Conservation (phyloP, 495 filamentous ascomycete genomes). For the Extremus antarcticus region DNA sequence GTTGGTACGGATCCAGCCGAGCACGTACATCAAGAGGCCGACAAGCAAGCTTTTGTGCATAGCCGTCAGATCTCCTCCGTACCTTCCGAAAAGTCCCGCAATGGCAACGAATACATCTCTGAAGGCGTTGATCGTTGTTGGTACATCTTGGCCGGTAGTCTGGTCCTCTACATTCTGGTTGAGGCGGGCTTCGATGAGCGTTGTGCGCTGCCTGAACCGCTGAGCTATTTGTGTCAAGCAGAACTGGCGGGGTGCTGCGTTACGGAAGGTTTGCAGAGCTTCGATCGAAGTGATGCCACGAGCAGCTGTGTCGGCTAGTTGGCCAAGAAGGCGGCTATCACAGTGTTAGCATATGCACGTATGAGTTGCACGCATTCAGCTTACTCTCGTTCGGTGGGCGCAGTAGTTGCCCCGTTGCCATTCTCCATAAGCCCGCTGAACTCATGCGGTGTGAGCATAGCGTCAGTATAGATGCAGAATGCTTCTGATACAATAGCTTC, state of each 20-base stretch:
- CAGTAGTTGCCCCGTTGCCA: background rate
- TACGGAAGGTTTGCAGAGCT: background rate
- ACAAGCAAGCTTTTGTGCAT: background rate
- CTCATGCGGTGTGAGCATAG: background rate
- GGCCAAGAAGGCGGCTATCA: background rate
- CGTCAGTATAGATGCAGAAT: background rate
- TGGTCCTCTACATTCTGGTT: background rate
- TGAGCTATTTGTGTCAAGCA: conserved; percentile 1
- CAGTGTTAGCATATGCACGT: background rate
- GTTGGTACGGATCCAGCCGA: background rate
- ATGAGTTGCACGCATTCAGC: background rate
- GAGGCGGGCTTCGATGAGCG: background rate
- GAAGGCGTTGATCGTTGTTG: conserved; percentile 1
- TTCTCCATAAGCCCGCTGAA: background rate
- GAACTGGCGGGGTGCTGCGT: background rate
- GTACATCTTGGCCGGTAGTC: background rate
- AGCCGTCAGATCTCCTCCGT: background rate
- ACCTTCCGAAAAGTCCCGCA: background rate
- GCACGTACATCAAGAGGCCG: conserved; percentile 1
- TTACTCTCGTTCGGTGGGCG: background rate
- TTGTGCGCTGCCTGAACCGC: conserved; percentile 1
- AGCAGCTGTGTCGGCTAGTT: background rate
- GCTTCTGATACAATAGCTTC: background rate
- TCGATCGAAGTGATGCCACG: background rate
- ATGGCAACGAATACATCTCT: conserved; percentile 1